phyloP scores from a whole-genome alignment of 768 basidiomycete genomes.

The Leucocoprinus leucothites region DNA sequence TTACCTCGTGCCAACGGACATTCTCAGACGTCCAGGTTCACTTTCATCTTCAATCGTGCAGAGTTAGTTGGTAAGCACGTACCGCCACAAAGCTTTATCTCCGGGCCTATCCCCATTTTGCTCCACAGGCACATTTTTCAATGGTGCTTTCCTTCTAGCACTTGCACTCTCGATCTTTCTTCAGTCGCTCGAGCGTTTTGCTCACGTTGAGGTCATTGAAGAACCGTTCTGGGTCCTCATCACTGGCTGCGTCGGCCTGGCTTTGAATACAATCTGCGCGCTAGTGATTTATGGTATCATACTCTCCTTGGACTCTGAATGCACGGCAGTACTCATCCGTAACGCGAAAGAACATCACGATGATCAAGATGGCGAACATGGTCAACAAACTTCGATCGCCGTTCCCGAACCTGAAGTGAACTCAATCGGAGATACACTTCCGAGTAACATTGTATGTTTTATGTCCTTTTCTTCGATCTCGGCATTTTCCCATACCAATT shows the following conservation, averaged over 20 bases:
- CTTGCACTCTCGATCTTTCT: slow-evolving; percentile 50
- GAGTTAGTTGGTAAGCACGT: slow-evolving; percentile 46
- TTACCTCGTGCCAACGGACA: slow-evolving; percentile 2
- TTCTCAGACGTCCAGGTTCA: slow-evolving; percentile 43
- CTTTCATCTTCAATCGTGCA: slow-evolving; percentile 53
- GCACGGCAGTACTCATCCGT: not conserved
- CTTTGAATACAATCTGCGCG: slow-evolving; percentile 44
- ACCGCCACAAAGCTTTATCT: not conserved
- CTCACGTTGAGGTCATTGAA: slow-evolving; percentile 41
- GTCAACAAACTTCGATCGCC: slow-evolving; percentile 14
- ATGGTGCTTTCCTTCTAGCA: slow-evolving; percentile 50
- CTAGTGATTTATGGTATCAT: slow-evolving; percentile 42
- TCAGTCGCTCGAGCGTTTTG: slow-evolving; percentile 52
- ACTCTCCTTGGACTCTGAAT: slow-evolving; percentile 1
- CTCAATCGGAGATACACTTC: slow-evolving; percentile 14
- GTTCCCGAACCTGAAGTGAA: slow-evolving; percentile 15
- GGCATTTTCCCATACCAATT: too few species aligned
- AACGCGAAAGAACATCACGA: slow-evolving; percentile 34
- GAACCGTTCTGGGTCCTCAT: slow-evolving; percentile 44
- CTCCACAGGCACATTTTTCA: slow-evolving; percentile 48
- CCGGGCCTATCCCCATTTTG: slow-evolving; percentile 2
- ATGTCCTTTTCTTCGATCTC: not conserved
- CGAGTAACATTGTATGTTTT: slow-evolving; percentile 27
- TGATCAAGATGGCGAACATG: slow-evolving; percentile 37
- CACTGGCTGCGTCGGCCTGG: slow-evolving; percentile 45